Percentiles rank a stretch among this genome's conserved stretches.
Evolutionary conservation across 2,329 filamentous ascomycete genomes (phyloP).

Genomic region (Claviceps capensis): DNA sequence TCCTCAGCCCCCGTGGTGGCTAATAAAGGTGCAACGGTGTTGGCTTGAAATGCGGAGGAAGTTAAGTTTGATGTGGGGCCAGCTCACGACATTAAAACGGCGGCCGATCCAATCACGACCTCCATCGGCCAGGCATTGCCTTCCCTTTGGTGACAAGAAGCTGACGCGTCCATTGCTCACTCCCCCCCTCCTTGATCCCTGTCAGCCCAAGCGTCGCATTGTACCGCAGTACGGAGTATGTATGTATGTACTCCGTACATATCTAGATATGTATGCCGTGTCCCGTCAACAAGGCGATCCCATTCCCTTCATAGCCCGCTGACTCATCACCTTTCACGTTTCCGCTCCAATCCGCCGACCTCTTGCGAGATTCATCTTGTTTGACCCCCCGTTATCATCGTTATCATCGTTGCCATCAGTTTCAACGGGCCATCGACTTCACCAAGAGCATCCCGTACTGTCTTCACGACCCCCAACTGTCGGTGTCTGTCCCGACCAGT

Average conservation of each 20-base stretch:
- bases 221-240: too few relatives aligned
- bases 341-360: not conserved
- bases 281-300: conserved; percentile 12
- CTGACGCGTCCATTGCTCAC: conserved; percentile 17
- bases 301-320: conserved; percentile 20
- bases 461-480: not conserved
- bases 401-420: not conserved
- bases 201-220: not conserved
- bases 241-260: too few relatives aligned
- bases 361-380: not conserved
- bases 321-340: conserved; percentile 10
- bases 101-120: not conserved
- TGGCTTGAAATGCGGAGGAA: not conserved
- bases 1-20: conserved; percentile 1
- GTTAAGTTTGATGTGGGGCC: not conserved
- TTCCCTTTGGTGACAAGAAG: conserved; percentile 7
- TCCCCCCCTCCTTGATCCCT: conserved; percentile 9
- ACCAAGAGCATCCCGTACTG: not conserved
- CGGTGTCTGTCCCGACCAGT: not conserved
- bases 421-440: not conserved
- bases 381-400: not conserved
- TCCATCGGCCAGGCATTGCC: not conserved
- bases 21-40: not conserved
- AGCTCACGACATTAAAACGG: not conserved
- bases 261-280: too few relatives aligned